A percentile compares a stretch with the other conserved stretches of the same genome.
phyloP scores from a whole-genome alignment of 208 protist genomes.

The Trypanosoma conorhini region DNA sequence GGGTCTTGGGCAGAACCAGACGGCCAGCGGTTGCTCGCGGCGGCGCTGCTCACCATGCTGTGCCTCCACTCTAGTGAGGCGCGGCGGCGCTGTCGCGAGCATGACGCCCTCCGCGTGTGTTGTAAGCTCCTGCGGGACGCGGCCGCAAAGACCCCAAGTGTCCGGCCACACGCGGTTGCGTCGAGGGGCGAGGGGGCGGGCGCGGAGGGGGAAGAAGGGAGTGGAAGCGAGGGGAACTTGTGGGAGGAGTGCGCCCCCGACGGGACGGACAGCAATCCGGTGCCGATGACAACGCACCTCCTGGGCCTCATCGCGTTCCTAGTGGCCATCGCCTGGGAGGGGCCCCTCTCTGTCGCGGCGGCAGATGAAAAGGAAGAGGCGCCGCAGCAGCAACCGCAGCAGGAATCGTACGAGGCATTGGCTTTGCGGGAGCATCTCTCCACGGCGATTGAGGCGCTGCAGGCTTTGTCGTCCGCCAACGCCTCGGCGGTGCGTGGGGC shows the following conservation, averaged over 20 bases:
- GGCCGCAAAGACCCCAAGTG: constrained; percentile 20
- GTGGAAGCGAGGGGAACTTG: background rate
- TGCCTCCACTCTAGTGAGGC: constrained; percentile 51
- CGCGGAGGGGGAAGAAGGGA: background rate
- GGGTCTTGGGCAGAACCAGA: constrained; percentile 50
- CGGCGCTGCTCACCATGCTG: constrained; percentile 63
- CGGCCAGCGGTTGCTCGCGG: constrained; percentile 70
- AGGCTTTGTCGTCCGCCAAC: constrained; percentile 38
- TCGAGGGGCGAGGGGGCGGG: background rate
- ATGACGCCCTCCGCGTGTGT: constrained; percentile 59
- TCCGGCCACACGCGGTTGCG: background rate
- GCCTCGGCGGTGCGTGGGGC: constrained; percentile 61
- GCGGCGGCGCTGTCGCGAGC: constrained; percentile 45
- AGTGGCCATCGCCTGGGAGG: constrained; percentile 20
- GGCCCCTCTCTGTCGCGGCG: background rate
- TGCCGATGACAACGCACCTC: constrained; percentile 9
- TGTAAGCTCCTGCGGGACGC: constrained; percentile 58
- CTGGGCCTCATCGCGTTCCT: constrained; percentile 27
- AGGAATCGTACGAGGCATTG: background rate
- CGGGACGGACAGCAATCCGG: background rate
- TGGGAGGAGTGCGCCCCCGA: background rate
- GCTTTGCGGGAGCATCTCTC: constrained; percentile 30
- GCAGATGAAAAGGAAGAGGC: background rate
- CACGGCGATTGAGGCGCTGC: constrained; percentile 32
- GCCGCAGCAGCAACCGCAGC: background rate